Evolutionary conservation across 2,329 filamentous ascomycete genomes (phyloP), one percentile per base, ranked within the genome.

Genomic region (Neofusicoccum cordaticola): DNA sequence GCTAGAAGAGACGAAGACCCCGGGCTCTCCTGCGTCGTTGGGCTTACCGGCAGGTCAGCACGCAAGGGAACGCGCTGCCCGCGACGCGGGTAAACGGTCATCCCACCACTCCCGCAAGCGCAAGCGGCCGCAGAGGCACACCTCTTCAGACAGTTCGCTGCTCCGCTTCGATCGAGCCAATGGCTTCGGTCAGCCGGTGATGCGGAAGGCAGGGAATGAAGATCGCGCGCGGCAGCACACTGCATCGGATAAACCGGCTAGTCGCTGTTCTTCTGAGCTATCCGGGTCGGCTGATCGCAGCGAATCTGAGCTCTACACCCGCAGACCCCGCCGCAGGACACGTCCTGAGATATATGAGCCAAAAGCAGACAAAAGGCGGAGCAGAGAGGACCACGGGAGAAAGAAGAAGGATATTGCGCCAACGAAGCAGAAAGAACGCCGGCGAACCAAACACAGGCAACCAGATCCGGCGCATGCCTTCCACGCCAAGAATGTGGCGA

Each of bases 291-390:
- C 56, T 60, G 56, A 60, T 60, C 56, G 56, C 56, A 39, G 56
- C 42, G 56, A 47, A 60, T 60, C 27, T 45, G 48, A 72, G 47
- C 68, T 64, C 8, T 84, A 81, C 71, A 74, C 77, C 69, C 78
- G 77, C 64, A 78, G 74, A 65, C 73, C 79, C 67, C 77, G 82
- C 63, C 77, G 77, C 71, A 83, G 80, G 71, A 83, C 80, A 27
- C 79, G 76, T 42, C 72, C 74, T 45, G 81, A 83, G 65, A 76
- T 74, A 63, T 84, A 84, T 67, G 76, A 78, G 44, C 71, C 74
- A 31, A 78, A 78, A 65, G 57, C 65, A 39, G 71, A 71, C 64
- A 68, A 66, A 62, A 66, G 65, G 35, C 71, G 70, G 66, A 61
- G 67, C 66, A 41, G 63, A 52, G 35, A 63, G 63, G 31, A 71